Base-by-base conservation (phyloP, 2,329 filamentous ascomycete genomes). In the Aschersonia sp. region DNA sequence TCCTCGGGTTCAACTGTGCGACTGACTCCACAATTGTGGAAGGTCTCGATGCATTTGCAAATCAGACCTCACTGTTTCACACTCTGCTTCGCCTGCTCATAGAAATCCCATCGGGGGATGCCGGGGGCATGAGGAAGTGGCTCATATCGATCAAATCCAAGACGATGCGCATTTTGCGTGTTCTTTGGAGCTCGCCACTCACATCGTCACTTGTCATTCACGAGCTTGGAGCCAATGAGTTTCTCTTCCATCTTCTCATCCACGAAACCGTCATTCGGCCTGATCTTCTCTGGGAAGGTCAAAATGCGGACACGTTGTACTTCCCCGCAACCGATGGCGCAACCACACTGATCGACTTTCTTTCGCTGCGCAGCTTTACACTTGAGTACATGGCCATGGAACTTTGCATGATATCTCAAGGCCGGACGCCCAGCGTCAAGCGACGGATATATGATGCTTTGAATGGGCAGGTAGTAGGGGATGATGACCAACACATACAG, bases 311-410 rank as follows among this genome's bases (percentile, higher is more conserved):
- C 10, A 69, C 79, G 41, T 71, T 78, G 1, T 72, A 81, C 6
- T 92, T 95, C 57, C 77, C 87, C 48, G 66, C 81, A 14, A 77
- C 75, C 0, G 71, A 80, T 22, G 81, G 85, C 8, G 80, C 84
- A 2, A 64, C 75, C 37, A 79, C 84, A 1, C 76, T 92, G 40
- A 74, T 83, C 35, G 81, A 90, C 56, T 94, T 94, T 59, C 71
- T 98, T 43, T 73, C 78, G 10, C 74, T 86, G 49, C 79, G 94
- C 48, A 81, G 85, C 46, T 78, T 86, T 56, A 76, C 87, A 40
- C 77, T 94, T 51, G 86, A 94, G 57, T 97, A 95, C 59, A 79
- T 87, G 35, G 82, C 85, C 11, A 81, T 85, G 50, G 90, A 97
- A 61, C 75, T 98, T 39, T 86, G 87, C 55, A 77, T 82, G 49